phyloP scores from a whole-genome alignment of 2,329 filamentous ascomycete species.

The Stagonosporopsis tanaceti region DNA sequence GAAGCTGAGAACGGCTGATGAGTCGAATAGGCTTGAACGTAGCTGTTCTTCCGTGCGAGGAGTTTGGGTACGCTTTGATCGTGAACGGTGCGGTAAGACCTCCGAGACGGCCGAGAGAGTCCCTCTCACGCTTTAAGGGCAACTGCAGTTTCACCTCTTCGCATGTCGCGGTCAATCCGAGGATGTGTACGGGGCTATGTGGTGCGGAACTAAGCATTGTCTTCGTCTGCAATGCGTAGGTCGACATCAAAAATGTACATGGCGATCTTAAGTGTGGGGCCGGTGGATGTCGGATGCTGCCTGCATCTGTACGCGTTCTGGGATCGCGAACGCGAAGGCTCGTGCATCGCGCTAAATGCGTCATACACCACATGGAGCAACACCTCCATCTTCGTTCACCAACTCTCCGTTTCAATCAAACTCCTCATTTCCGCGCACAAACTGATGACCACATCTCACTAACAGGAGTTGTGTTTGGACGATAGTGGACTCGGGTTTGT shows the following conservation, averaged over 20 bases:
- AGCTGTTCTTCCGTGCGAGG: conserved; percentile 38
- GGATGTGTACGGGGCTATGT: conserved; percentile 29
- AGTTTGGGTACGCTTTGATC: conserved; percentile 43
- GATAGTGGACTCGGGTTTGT: background rate
- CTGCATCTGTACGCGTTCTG: conserved; percentile 13
- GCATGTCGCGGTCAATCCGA: conserved; percentile 36
- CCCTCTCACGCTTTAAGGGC: conserved; percentile 44
- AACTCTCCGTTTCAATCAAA: background rate
- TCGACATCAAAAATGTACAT: conserved; percentile 31
- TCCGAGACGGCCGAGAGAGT: conserved; percentile 40
- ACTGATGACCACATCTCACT: too few relatives aligned
- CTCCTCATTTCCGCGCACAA: too few relatives aligned
- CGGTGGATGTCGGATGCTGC: conserved; percentile 1
- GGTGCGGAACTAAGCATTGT: conserved; percentile 39
- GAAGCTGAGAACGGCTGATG: conserved; percentile 47
- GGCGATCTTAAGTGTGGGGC: background rate
- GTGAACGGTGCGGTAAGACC: conserved; percentile 38
- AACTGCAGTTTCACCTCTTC: conserved; percentile 35
- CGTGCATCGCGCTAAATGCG: conserved; percentile 21
- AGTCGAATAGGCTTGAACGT: conserved; percentile 47
- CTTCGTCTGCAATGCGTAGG: conserved; percentile 41
- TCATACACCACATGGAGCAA: conserved; percentile 12
- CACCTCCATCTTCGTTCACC: conserved; percentile 1
- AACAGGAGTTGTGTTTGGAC: background rate
- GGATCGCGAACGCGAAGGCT: conserved; percentile 12